These are phyloP conservation scores for Fusarium napiforme DNA, from an alignment of 2,329 filamentous ascomycete species.

Conservation along the genomic window DNA sequence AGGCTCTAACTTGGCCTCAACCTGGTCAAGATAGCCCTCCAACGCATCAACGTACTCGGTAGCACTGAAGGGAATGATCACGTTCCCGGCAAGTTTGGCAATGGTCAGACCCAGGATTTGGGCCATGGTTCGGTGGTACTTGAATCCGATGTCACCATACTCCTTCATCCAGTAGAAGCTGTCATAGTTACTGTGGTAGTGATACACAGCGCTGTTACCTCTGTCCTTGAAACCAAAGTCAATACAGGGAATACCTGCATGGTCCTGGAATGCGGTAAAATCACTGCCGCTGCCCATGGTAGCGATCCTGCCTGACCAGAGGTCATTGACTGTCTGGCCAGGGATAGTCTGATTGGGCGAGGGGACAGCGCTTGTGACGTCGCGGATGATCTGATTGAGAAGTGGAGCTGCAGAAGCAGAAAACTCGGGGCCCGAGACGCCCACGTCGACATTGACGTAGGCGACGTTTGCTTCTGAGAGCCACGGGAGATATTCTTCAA, in stretches of 20 bases:
- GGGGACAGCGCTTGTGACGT: constrained; percentile 70
- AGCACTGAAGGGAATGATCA: constrained; percentile 72
- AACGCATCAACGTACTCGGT: constrained; percentile 72
- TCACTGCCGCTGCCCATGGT: constrained; percentile 80
- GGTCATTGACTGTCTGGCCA: constrained; percentile 76
- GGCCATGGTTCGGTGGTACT: constrained; percentile 74
- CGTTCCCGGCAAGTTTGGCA: constrained; percentile 69
- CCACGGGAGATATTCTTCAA: constrained; percentile 89
- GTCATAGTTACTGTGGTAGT: constrained; percentile 94
- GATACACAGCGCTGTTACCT: constrained; percentile 68
- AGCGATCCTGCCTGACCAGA: constrained; percentile 70
- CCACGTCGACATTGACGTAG: constrained; percentile 88
- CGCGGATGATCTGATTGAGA: constrained; percentile 76
- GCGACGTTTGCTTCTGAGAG: constrained; percentile 77
- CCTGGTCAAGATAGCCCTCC: constrained; percentile 60
- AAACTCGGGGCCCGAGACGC: constrained; percentile 73
- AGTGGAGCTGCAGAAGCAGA: constrained; percentile 75
- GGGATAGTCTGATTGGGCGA: constrained; percentile 81
- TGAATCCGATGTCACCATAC: constrained; percentile 76
- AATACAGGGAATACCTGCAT: constrained; percentile 72
- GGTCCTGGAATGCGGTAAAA: constrained; percentile 80
- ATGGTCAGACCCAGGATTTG: constrained; percentile 72
- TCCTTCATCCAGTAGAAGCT: constrained; percentile 89
- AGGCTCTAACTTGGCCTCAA: constrained; percentile 60
- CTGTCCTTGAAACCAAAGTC: constrained; percentile 68